Evolutionary conservation across 176 grass and related monocot species (phyloP), one percentile per base, ranked within the genome.

Genomic region (Rhynchospora breviuscula): DNA sequence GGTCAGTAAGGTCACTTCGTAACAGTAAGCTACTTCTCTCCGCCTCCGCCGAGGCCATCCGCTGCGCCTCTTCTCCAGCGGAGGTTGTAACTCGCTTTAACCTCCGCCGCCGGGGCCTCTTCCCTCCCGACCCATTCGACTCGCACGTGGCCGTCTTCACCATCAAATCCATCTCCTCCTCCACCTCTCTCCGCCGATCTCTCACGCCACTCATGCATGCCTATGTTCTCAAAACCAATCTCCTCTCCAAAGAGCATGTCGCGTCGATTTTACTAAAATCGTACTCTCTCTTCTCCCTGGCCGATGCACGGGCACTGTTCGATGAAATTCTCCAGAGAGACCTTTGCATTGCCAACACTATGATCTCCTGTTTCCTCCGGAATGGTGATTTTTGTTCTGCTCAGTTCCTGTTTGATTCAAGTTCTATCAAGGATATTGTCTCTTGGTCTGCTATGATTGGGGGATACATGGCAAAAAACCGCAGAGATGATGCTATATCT

Each of bases 191-290:
- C 9, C 43, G 89, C 87, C 59, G 29, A 8, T 56, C 78, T 33
- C 81, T 91, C 51, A 78, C 70, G 54, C 44, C 31, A 29, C 47
- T 75, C 15, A 80, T 74, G 45, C 71, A 62, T 15, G 44, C n/a
- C 10, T 48, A 29, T 25, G 44, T 68, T 48, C 44, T 73, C 43
- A 29, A 73, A 73, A 21, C 18, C 26, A 4, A 26, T 22, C 47
- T 62, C 15, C 31, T 63, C 1, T 82, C 89, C 4, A 85, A 88
- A 11, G 68, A 82, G 23, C 89, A 89, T 21, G 89, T 86, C 33
- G 85, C 89, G 45, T 71, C 89, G 6, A 84, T 86, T 77, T 83
- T 94, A 59, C 89, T 94, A n/a, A 86, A 89, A 61, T 85, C 85
- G 21, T 85, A 81, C 54, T 85, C 66, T 7, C 49, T 65, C 61